phyloP scores from a whole-genome alignment of 2,329 filamentous ascomycete species.

The Penicillium sp. region DNA sequence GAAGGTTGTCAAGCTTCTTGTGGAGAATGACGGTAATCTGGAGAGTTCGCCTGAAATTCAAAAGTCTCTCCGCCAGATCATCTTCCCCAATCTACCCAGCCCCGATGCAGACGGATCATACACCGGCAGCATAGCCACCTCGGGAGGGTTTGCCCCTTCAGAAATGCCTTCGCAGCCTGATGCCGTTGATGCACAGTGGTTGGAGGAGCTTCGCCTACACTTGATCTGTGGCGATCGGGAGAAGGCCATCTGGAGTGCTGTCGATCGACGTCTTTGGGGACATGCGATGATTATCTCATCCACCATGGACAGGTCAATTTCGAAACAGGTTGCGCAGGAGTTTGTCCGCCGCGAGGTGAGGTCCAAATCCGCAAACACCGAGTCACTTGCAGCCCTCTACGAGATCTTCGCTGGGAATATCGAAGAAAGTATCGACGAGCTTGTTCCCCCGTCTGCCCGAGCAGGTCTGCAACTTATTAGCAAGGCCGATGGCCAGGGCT shows the following conservation, averaged over 20 bases:
- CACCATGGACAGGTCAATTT: slow-evolving; percentile 70
- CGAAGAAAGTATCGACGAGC: slow-evolving; percentile 91
- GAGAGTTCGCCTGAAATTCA: slow-evolving; percentile 72
- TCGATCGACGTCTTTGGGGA: slow-evolving; percentile 91
- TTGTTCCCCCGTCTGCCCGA: slow-evolving; percentile 88
- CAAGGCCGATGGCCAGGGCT: slow-evolving; percentile 60
- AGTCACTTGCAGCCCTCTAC: slow-evolving; percentile 87
- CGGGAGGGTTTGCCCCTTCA: slow-evolving; percentile 41
- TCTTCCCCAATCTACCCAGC: slow-evolving; percentile 60
- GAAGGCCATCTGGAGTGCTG: slow-evolving; percentile 88
- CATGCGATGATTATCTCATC: slow-evolving; percentile 91
- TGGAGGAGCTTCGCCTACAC: slow-evolving; percentile 70
- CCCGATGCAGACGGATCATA: slow-evolving; percentile 30
- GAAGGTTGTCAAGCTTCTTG: slow-evolving; percentile 77
- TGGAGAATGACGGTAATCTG: slow-evolving; percentile 81
- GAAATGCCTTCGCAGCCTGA: slow-evolving; percentile 56
- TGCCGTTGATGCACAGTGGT: slow-evolving; percentile 64
- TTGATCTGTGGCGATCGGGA: slow-evolving; percentile 81
- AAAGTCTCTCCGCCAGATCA: slow-evolving; percentile 70
- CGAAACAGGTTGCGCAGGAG: slow-evolving; percentile 91
- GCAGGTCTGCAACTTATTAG: slow-evolving; percentile 90
- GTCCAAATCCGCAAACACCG: slow-evolving; percentile 72
- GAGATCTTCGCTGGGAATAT: slow-evolving; percentile 91
- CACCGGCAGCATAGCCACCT: slow-evolving; percentile 24
- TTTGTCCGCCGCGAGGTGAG: slow-evolving; percentile 96